These are phyloP conservation scores for Dictyostelium discoideum DNA, from an alignment of 78 protist species.

Conservation along the genomic window DNA sequence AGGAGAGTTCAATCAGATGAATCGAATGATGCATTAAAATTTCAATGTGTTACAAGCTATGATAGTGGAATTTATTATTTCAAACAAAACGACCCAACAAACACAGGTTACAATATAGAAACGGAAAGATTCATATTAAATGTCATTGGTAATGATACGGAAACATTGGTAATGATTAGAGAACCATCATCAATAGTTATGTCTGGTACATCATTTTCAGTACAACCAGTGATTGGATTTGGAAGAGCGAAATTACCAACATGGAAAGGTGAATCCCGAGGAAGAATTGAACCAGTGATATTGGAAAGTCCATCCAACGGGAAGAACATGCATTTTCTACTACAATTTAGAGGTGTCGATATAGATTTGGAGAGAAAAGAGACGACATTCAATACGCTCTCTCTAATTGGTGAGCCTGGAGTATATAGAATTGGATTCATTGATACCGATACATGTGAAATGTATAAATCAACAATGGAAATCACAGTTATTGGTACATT, in stretches of 20 bases:
- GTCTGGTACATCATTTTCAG: constrained; percentile 6
- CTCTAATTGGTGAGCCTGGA: constrained; percentile 39
- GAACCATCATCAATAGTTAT: neutral
- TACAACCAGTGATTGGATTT: constrained; percentile 34
- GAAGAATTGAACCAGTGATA: constrained; percentile 49
- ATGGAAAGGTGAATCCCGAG: neutral
- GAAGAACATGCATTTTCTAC: neutral
- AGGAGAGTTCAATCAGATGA: neutral
- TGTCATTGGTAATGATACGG: constrained; percentile 38
- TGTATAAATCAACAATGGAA: neutral
- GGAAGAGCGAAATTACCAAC: neutral
- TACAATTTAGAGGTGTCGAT: neutral
- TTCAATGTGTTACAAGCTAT: constrained; percentile 50
- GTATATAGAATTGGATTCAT: constrained; percentile 49
- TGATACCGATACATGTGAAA: constrained; percentile 35
- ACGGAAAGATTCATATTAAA: constrained; percentile 3
- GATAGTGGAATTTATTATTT: constrained; percentile 37
- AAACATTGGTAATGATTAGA: neutral
- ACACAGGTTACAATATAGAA: constrained; percentile 59
- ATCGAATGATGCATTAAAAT: neutral
- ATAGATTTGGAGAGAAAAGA: neutral
- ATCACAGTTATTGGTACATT: neutral
- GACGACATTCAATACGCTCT: neutral
- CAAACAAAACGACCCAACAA: constrained; percentile 17
- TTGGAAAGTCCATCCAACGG: constrained; percentile 14